Evolutionary conservation across 116 monocot species (phyloP).

Genomic region (Phalaenopsis hybrid): DNA sequence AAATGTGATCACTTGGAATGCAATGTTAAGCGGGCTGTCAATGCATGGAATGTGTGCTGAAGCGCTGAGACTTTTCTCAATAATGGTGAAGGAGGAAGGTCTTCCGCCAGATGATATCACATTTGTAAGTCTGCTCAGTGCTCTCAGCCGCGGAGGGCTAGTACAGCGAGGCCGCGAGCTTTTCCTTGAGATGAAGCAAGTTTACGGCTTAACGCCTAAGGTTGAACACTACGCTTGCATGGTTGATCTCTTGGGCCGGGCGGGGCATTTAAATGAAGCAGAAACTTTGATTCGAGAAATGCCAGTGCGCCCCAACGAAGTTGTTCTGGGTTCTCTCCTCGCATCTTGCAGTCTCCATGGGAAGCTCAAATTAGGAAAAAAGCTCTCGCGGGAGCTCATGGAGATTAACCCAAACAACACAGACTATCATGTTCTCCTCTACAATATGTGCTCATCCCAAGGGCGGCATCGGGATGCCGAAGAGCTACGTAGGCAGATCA

Average conservation of each 20-base stretch:
- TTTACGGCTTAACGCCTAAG: slow-evolving; percentile 30
- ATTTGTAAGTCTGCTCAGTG: slow-evolving; percentile 53
- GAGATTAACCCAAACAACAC: slow-evolving; percentile 45
- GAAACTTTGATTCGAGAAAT: slow-evolving; percentile 43
- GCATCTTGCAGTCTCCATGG: slow-evolving; percentile 56
- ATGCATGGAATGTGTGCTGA: slow-evolving; percentile 52
- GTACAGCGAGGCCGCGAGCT: slow-evolving; percentile 37
- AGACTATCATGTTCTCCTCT: slow-evolving; percentile 56
- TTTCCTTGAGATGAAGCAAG: slow-evolving; percentile 21
- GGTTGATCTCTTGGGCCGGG: slow-evolving; percentile 68
- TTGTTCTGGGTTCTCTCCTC: slow-evolving; percentile 65
- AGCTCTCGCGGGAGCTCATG: slow-evolving; percentile 42
- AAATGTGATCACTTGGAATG: slow-evolving; percentile 55
- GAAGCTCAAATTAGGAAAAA: slow-evolving; percentile 31
- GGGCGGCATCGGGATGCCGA: slow-evolving; percentile 46
- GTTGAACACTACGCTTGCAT: slow-evolving; percentile 70
- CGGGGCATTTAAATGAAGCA: slow-evolving; percentile 49
- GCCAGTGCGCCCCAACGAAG: slow-evolving; percentile 56
- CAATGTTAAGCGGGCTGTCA: slow-evolving; percentile 49
- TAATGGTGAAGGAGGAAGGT: slow-evolving; percentile 26
- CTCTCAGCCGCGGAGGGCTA: slow-evolving; percentile 49
- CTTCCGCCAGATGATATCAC: slow-evolving; percentile 58
- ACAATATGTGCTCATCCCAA: slow-evolving; percentile 36
- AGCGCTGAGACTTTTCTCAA: slow-evolving; percentile 26
- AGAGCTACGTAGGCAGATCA: slow-evolving; percentile 29